Conservation (phyloP, 2,329 filamentous ascomycete genomes). For the Fusarium continuum region DNA sequence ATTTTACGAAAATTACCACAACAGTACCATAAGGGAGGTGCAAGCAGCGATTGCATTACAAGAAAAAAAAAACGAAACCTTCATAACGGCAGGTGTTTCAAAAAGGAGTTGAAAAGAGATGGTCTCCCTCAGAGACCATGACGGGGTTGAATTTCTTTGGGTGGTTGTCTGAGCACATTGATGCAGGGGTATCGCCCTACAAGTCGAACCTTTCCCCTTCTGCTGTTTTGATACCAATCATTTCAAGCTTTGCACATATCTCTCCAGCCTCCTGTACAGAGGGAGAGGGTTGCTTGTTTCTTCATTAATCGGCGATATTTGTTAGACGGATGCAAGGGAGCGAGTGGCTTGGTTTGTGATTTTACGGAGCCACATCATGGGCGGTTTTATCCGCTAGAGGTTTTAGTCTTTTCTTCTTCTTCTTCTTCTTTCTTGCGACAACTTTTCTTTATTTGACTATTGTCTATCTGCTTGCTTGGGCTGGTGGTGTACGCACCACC, state of each 20-base stretch:
- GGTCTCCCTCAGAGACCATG: slow-evolving; percentile 11
- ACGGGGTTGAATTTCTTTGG: slow-evolving; percentile 29
- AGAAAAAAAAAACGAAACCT: slow-evolving; percentile 18
- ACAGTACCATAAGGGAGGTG: slow-evolving; percentile 35
- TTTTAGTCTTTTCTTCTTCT: slow-evolving; percentile 23
- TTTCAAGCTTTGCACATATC: slow-evolving; percentile 5
- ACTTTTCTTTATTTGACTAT: slow-evolving; percentile 23
- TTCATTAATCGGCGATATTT: slow-evolving; percentile 31
- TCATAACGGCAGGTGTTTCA: slow-evolving; percentile 26
- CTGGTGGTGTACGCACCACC: background rate
- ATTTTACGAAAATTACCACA: slow-evolving; percentile 22
- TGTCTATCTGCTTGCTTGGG: background rate
- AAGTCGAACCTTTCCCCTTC: slow-evolving; percentile 8
- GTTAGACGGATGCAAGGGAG: slow-evolving; percentile 34
- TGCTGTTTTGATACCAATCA: slow-evolving; percentile 37
- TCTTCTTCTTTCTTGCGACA: no score
- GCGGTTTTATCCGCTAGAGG: slow-evolving; percentile 21
- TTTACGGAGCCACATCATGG: slow-evolving; percentile 19
- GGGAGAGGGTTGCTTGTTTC: slow-evolving; percentile 21
- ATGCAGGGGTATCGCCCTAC: slow-evolving; percentile 28
- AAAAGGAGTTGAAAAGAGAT: slow-evolving; percentile 31
- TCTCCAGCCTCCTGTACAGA: slow-evolving; percentile 15
- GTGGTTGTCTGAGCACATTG: slow-evolving; percentile 39
- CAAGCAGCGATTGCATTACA: slow-evolving; percentile 33
- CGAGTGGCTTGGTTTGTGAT: slow-evolving; percentile 28